Evolutionary conservation across 2,329 filamentous ascomycete species (phyloP), one percentile per base, ranked within the genome.

Genomic region (Penicillium sp.): DNA sequence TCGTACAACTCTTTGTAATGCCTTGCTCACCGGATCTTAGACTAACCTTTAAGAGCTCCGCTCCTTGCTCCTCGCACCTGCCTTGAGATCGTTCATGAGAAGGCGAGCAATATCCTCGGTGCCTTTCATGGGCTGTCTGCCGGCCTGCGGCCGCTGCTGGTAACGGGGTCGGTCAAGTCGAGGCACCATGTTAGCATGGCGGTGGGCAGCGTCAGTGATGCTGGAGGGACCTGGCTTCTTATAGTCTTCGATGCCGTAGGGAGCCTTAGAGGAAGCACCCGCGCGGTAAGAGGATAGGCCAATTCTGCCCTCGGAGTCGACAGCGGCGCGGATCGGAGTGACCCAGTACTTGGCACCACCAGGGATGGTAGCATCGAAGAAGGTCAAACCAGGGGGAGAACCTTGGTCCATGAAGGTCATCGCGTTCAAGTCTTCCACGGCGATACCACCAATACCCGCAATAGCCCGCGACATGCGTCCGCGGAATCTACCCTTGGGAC

Each of bases 261-360:
- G 73, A 16, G 74, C 70, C 62, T 75, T 75, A 7, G 73, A 58
- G 19, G 68, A 68, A n/a, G 71, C 64, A 42, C 69, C 73, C 13
- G 75, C 75, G 33, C 73, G 71, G 58, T 69, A 70, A 22, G 72
- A 73, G 14, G 70, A 65, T 51, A 84, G 73, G 4, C 68, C 67
- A 59, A 84, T 77, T 40, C 74, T 75, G 38, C 81, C 81, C 11
- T 77, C 69, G 22, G 80, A 76, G 61, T 81, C 76, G 37, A 84
- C 72, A 48, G 69, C 72, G 25, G 82, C 84, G 43, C 77, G 78
- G 46, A 75, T 71, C 1, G 84, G 81, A 19, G 79, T 77, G 26
- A 84, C 81, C 76, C 78, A 81, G 58, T 85, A 73, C 66, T 85
- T 86, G 58, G 78, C 79, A 57, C 84, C 84, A 49, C 84, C 84